A percentile compares a stretch with the other conserved stretches of the same genome.
phyloP scores from a whole-genome alignment of 2,329 filamentous ascomycete genomes.

The Penicillium thymicola region DNA sequence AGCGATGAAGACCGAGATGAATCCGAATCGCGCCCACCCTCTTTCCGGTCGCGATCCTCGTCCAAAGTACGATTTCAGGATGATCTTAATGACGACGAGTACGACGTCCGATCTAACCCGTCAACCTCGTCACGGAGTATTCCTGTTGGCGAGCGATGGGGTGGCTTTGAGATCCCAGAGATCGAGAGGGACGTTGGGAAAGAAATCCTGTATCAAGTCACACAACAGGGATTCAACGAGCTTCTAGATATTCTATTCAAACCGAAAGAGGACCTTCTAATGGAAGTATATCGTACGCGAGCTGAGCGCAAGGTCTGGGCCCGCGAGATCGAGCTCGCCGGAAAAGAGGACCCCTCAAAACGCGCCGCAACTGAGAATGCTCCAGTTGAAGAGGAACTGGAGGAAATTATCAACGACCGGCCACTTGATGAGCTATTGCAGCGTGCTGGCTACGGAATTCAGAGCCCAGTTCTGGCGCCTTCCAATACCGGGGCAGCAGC shows the following conservation, averaged over 20 bases:
- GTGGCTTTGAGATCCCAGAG: constrained; percentile 73
- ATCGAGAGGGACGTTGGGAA: constrained; percentile 79
- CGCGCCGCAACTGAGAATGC: constrained; percentile 21
- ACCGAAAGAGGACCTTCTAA: constrained; percentile 70
- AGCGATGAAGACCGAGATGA: constrained; percentile 53
- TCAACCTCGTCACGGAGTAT: constrained; percentile 70
- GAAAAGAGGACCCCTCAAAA: constrained; percentile 30
- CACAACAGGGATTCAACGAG: constrained; percentile 90
- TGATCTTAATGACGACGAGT: constrained; percentile 64
- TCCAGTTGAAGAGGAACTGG: constrained; percentile 22
- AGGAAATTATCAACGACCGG: constrained; percentile 24
- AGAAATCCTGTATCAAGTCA: constrained; percentile 86
- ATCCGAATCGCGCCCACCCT: constrained; percentile 40
- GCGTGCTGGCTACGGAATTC: constrained; percentile 40
- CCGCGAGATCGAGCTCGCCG: constrained; percentile 41
- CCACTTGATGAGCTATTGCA: constrained; percentile 45
- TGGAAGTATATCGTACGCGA: constrained; percentile 64
- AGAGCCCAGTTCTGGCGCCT: constrained; percentile 23
- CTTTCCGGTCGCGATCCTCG: constrained; percentile 65
- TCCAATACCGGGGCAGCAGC: constrained; percentile 21
- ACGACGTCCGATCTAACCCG: constrained; percentile 67
- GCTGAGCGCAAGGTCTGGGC: constrained; percentile 56
- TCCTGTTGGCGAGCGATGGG: constrained; percentile 66
- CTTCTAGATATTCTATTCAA: constrained; percentile 84
- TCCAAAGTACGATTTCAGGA: constrained; percentile 77